Evolutionary conservation across 2,329 filamentous ascomycete genomes (phyloP).

Genomic region (Calonectria montana): DNA sequence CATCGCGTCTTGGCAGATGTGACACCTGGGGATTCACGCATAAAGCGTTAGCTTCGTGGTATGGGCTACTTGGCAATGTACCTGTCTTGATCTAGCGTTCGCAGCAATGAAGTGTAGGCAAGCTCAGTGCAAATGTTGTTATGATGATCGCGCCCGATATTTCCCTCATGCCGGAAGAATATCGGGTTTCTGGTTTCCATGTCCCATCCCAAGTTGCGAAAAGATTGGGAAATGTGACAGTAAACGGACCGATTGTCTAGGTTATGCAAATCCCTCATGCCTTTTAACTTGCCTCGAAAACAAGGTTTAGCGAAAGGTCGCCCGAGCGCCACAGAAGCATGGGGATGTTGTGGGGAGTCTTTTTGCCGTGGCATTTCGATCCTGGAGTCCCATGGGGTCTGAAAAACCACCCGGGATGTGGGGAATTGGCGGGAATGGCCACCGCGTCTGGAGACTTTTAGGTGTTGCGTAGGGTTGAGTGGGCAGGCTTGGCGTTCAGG

Average conservation of each 20-base stretch:
- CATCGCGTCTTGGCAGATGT: neutral
- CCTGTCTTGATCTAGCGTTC: too few relatives aligned
- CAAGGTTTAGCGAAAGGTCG: neutral
- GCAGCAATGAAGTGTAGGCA: neutral
- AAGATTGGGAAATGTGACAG: slow-evolving; percentile 4
- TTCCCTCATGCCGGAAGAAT: neutral
- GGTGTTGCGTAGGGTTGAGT: neutral
- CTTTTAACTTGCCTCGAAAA: neutral
- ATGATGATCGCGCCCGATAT: neutral
- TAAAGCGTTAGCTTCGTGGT: neutral
- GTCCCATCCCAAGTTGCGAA: neutral
- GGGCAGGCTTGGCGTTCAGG: neutral
- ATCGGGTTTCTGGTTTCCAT: neutral
- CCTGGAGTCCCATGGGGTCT: slow-evolving; percentile 7
- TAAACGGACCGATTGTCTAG: slow-evolving; percentile 3
- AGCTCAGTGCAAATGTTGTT: neutral
- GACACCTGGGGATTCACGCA: neutral
- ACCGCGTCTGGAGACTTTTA: neutral
- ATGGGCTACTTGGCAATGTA: neutral
- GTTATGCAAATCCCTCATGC: neutral
- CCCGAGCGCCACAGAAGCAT: neutral
- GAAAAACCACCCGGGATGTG: neutral
- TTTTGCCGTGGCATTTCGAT: slow-evolving; percentile 7
- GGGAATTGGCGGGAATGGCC: neutral
- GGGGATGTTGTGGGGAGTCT: slow-evolving; percentile 1